Base-by-base conservation (phyloP, 2,329 filamentous ascomycete species). In the Cytospora schulzeri region DNA sequence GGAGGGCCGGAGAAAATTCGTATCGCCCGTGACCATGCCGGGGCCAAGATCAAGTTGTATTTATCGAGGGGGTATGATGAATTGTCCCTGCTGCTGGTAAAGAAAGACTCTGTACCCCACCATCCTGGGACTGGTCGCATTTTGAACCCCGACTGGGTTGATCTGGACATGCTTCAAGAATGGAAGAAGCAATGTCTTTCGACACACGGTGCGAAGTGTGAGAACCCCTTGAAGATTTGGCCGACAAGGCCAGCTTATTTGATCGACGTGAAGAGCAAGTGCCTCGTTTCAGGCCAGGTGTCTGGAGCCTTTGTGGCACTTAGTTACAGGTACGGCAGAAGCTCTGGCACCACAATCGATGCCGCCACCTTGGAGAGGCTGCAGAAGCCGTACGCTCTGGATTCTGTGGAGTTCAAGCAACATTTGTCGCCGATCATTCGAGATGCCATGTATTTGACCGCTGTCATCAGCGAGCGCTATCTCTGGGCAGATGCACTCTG, bases 401-500 rank as follows among this genome's bases (percentile, higher is more conserved):
- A 29, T 17, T 12, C 50, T 54, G 8, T 5, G 5, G 7, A 33
- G 1, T 4, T 31, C 1, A 70, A 54, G 15, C 73, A 73, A 35
- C 64, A 71, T 3, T 66, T 76, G 14, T 31, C 53, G 17, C 41
- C 57, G 1, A 45, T 76, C 22, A 64, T 69, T 15, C 66, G 66
- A 26, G 41, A 64, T 56, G 48, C 57, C 4, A 64, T 64, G 38
- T 9, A 12, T 22, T 3, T 64, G 12, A 60, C 56, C 2, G 8
- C 38, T 5, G 62, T 51, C 2, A 67, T 77, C n/a, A 61, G 60
- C 0, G 60, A 74, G 11, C 53, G 63, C 0, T 75, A 73, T 57
- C 57, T 76, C 0, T 76, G 74, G 74, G 73, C 76, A 31, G 73
- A 76, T 67, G 70, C 71, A 38, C 62, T 76, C 0, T 76, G 74